Base-by-base conservation (phyloP, 495 filamentous ascomycete genomes). In the Lasiosphaeriaceae sp. region DNA sequence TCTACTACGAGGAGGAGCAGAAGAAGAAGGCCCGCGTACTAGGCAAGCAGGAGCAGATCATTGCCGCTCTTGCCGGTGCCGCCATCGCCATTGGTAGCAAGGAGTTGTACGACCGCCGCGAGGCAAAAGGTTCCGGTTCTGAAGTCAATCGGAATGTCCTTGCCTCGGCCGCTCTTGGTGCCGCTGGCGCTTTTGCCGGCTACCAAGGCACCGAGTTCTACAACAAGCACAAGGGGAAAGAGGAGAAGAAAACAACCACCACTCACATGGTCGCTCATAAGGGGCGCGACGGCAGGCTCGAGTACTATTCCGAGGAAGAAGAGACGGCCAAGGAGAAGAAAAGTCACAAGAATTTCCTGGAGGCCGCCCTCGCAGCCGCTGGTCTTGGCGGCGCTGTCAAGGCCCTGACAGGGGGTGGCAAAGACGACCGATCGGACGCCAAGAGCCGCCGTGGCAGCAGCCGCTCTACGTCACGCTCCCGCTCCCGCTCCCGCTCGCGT, bases 291-390 rank as follows among this genome's bases (percentile, higher is more conserved):
- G 78, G 78, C 24, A 70, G 67, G 22, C 59, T 74, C 2, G 78
- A 77, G 54, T 79, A 81, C 65, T 80, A 77, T 56, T 74, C 74
- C 9, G 78, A 78, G 55, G 82, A 84, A 60, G 84, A 74, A 24
- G 72, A 70, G 68, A 80, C 69, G 52, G 62, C 67, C 52, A 76
- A 74, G 65, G 71, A 71, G 43, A 75, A 74, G 63, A 80, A 79
- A 68, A 69, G 76, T 20, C 69, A 85, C 68, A 92, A 90, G 71
- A 90, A 88, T 47, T 73, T 90, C 52, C 80, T 88, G 46, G 87
- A 91, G 67, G 81, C 83, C 61, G 87, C 86, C 9, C 72, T 90
- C 4, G 83, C 80, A 48, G 80, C 82, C 3, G 75, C 88, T 12
- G 88, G 88, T 31, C 75, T 92, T 21, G 86, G 86, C n/a, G 76